Evolutionary conservation across 2,329 filamentous ascomycete species (phyloP), one percentile per base, ranked within the genome.

Genomic region (Zelopaecilomyces penicillatus): DNA sequence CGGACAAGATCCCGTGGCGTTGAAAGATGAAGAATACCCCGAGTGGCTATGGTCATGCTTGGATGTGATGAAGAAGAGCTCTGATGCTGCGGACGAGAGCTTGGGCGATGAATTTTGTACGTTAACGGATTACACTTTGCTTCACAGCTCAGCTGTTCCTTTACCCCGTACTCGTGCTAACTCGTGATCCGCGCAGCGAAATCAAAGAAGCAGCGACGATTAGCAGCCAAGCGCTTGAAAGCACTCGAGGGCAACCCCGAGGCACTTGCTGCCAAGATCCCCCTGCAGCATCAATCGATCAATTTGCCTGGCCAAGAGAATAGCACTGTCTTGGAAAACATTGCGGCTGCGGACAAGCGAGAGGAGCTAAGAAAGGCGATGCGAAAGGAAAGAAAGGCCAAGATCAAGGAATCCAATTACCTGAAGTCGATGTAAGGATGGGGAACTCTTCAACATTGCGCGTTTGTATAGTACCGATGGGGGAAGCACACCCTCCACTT

Each of bases 351-450:
- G 7, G 56, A 63, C 30, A 69, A 76, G 59, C 72, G 85, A 59
- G 71, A 75, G 50, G 78, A 82, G 55, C 68, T 90, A 57, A 83
- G 74, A 52, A 77, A 73, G 66, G 81, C 80, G 31, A 82, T 89
- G 84, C 77, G 86, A 58, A 76, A 76, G 62, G 84, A 88, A 70
- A 74, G 86, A 61, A 79, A 83, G 66, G 78, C 76, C 48, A 78
- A 75, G 66, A 93, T 93, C 60, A 91, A 90, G 78, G 87, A 93
- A 73, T 68, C 67, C 61, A 93, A 93, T 69, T 93, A 89, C 75
- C 76, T 93, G 66, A 86, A 84, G 76, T 78, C 80, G 37, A 87
- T 90, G 84, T 80, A 72, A 69, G 53, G 35, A 10, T 31, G 33
- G 6, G 10, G 26, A 11, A 19, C 19, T 19, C 19, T 19, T 19